Conservation (phyloP, 2,329 filamentous ascomycete genomes). For the Colletotrichum tanaceti region DNA sequence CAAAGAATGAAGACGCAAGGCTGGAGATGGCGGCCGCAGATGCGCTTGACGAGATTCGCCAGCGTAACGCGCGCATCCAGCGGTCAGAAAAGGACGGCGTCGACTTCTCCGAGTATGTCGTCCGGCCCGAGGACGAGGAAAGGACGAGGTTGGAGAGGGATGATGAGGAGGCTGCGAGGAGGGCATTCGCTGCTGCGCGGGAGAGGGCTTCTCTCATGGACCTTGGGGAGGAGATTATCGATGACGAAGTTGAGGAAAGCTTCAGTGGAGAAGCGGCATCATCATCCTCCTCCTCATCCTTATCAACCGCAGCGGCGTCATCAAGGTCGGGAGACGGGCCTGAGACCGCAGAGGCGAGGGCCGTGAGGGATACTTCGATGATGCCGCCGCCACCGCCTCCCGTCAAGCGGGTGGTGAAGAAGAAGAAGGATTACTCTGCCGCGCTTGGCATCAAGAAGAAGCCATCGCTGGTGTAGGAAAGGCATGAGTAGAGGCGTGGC, state of each 20-base stretch:
- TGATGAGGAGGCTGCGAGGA: constrained; percentile 82
- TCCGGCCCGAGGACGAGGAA: constrained; percentile 68
- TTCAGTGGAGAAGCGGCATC: constrained; percentile 15
- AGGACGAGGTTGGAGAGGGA: constrained; percentile 77
- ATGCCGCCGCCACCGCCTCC: constrained; percentile 62
- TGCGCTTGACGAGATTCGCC: constrained; percentile 93
- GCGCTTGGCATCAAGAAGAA: constrained; percentile 91
- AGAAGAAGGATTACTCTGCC: constrained; percentile 84
- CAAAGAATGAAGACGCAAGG: constrained; percentile 92
- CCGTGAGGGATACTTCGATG: constrained; percentile 49
- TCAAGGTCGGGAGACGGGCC: constrained; percentile 41
- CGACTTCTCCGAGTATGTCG: constrained; percentile 66
- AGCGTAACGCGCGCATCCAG: constrained; percentile 88
- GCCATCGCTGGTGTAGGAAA: constrained; percentile 62
- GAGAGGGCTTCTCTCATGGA: constrained; percentile 59
- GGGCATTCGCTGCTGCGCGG: constrained; percentile 77
- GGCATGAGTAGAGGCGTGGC: not conserved
- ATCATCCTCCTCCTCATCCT: constrained; percentile 33
- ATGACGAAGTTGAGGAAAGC: constrained; percentile 42
- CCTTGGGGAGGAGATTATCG: constrained; percentile 61
- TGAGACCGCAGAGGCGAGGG: constrained; percentile 43
- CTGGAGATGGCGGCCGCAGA: constrained; percentile 97
- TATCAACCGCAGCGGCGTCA: constrained; percentile 34
- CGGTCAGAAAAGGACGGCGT: constrained; percentile 76
- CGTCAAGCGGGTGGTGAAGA: constrained; percentile 82